Conservation (phyloP, 345 rosid genomes). For the Acer campestre region DNA sequence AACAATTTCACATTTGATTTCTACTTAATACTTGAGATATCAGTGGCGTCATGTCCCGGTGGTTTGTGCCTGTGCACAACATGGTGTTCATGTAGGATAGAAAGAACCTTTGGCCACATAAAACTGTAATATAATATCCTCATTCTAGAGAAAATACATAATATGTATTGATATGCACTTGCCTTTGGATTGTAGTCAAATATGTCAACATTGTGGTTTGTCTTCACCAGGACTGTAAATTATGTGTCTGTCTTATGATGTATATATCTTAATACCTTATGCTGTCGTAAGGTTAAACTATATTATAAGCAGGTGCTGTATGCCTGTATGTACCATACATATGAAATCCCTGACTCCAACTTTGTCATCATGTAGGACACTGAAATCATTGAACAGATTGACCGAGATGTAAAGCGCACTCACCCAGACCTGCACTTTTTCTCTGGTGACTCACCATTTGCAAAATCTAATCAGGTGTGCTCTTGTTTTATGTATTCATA, state of each 20-base stretch:
- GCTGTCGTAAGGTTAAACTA: background rate
- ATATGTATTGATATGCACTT: background rate
- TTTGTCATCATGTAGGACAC: slow-evolving; percentile 60
- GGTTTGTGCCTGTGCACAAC: background rate
- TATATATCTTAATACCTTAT: background rate
- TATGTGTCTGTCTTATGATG: background rate
- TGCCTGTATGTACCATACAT: background rate
- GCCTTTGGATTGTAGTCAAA: background rate
- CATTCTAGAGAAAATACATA: background rate
- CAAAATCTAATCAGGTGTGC: slow-evolving; percentile 82
- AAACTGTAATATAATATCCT: background rate
- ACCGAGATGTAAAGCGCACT: slow-evolving; percentile 93
- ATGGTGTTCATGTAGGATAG: background rate
- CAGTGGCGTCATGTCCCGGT: background rate
- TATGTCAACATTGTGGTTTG: slow-evolving; percentile 1
- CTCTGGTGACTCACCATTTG: slow-evolving; percentile 77
- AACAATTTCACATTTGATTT: background rate
- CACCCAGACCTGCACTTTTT: slow-evolving; percentile 97
- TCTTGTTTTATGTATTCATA: slow-evolving; percentile 11
- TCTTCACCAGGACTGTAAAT: background rate
- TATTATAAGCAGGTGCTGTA: no score
- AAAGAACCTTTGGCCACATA: background rate
- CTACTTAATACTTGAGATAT: background rate
- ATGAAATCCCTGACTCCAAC: slow-evolving; percentile 14
- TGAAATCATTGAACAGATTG: slow-evolving; percentile 91